Evolutionary conservation across 163 green algal species (phyloP).

Genomic region (Volvox carteri): DNA sequence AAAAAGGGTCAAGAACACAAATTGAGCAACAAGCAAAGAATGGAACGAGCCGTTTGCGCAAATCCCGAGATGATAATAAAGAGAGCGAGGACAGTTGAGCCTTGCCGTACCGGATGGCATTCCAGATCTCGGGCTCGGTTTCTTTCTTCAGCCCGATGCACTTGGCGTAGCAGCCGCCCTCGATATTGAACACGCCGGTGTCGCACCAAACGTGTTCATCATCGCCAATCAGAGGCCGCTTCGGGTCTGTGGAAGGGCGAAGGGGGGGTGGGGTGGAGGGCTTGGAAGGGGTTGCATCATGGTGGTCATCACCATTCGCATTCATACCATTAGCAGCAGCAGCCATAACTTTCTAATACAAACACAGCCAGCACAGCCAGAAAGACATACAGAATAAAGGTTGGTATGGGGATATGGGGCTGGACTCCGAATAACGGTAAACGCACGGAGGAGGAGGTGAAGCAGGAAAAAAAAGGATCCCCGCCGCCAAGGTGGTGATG

Average conservation of each 20-base stretch:
- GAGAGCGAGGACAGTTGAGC: too few relatives aligned
- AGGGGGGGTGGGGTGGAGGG: background rate
- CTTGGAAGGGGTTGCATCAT: too few relatives aligned
- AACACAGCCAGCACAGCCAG: too few relatives aligned
- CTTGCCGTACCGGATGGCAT: slow-evolving; percentile 86
- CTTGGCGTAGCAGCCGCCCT: slow-evolving; percentile 99
- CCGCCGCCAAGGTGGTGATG: too few relatives aligned
- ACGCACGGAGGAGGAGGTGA: background rate
- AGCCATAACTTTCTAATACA: background rate
- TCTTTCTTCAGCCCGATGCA: slow-evolving; percentile 90
- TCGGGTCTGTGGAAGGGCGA: slow-evolving; percentile 77
- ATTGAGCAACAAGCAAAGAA: background rate
- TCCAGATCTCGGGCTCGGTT: slow-evolving; percentile 92
- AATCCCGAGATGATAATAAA: too few relatives aligned
- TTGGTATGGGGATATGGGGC: too few relatives aligned
- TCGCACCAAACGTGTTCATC: slow-evolving; percentile 98
- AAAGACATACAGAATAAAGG: too few relatives aligned
- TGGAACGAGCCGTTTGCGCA: background rate
- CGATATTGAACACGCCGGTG: slow-evolving; percentile 97
- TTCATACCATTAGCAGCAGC: background rate
- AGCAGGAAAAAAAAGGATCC: background rate
- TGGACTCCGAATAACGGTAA: too few relatives aligned
- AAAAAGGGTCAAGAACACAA: background rate
- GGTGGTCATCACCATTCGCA: too few relatives aligned
- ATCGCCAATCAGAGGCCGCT: slow-evolving; percentile 93